These are phyloP conservation scores for Vitis hybrid DNA, from an alignment of 177 flowering plant species.

Conservation along the genomic window DNA sequence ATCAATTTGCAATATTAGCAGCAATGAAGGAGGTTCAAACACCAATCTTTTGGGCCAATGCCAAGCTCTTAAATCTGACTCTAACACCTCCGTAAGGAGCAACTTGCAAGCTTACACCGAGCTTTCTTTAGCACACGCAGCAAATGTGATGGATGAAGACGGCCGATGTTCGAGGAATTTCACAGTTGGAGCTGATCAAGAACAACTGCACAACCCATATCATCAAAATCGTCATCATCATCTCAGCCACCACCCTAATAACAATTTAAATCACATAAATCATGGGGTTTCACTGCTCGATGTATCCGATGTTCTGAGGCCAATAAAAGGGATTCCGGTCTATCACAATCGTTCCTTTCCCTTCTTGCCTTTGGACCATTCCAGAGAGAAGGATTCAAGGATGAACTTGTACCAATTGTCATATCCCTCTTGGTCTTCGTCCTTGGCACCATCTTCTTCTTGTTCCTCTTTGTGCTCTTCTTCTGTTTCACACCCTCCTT, in stretches of 20 bases:
- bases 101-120: slow-evolving; percentile 40
- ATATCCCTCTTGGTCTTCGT: slow-evolving; percentile 20
- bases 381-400: slow-evolving; percentile 41
- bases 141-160: slow-evolving; percentile 7
- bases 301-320: slow-evolving; percentile 45
- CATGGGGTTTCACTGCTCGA: slow-evolving; percentile 40
- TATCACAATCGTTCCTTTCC: slow-evolving; percentile 71
- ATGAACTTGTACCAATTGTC: slow-evolving; percentile 41
- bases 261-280: slow-evolving; percentile 23
- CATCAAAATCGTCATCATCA: slow-evolving; percentile 16
- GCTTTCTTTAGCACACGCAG: slow-evolving; percentile 53
- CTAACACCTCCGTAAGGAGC: slow-evolving; percentile 9
- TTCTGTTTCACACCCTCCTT: slow-evolving; percentile 17
- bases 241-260: slow-evolving; percentile 4
- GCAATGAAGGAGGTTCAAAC: background rate
- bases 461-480: slow-evolving; percentile 19
- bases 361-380: slow-evolving; percentile 38
- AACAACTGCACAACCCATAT: slow-evolving; percentile 13
- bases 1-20: slow-evolving; percentile 11
- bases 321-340: slow-evolving; percentile 82
- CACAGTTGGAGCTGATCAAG: slow-evolving; percentile 16
- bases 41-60: slow-evolving; percentile 1
- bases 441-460: background rate
- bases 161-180: slow-evolving; percentile 24
- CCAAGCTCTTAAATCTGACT: slow-evolving; percentile 13